Conservation (phyloP, 2,329 filamentous ascomycete species). For the Cercospora canescens region DNA sequence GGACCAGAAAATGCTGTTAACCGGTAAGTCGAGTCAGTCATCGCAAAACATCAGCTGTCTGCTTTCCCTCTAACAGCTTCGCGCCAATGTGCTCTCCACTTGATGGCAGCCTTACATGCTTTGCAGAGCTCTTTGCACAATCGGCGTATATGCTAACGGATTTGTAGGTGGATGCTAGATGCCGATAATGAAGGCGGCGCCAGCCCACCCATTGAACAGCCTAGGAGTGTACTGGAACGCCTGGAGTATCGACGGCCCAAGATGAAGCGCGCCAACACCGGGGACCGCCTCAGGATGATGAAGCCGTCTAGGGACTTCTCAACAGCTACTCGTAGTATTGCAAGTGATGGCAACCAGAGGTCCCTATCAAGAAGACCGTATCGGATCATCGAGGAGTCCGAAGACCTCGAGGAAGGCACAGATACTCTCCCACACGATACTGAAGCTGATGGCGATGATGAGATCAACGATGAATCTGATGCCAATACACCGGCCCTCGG, state of each 20-base stretch:
- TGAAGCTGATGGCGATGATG: conserved; percentile 86
- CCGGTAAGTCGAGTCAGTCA: conserved; percentile 40
- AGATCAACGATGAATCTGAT: conserved; percentile 67
- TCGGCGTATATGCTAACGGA: too few species aligned
- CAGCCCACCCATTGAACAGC: conserved; percentile 61
- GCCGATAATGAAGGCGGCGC: conserved; percentile 57
- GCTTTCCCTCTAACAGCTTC: too few species aligned
- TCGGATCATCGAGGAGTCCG: conserved; percentile 48
- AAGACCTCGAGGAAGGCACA: conserved; percentile 39
- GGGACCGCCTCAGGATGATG: conserved; percentile 31
- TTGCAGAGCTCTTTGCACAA: too few species aligned
- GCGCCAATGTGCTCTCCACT: too few species aligned
- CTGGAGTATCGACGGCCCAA: conserved; percentile 57
- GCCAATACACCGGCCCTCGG: conserved; percentile 40
- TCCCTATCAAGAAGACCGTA: conserved; percentile 41
- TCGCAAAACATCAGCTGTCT: too few species aligned
- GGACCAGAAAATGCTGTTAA: conserved; percentile 81
- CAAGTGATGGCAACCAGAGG: conserved; percentile 56
- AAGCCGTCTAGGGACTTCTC: conserved; percentile 49
- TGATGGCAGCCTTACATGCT: too few species aligned
- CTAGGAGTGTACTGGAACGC: conserved; percentile 58
- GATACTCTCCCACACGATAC: conserved; percentile 61
- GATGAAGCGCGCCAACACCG: conserved; percentile 52
- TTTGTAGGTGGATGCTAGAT: conserved; percentile 71
- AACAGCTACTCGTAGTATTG: conserved; percentile 53